Base-by-base conservation (phyloP, 78 protist species). In the Dictyostelium intermedium region DNA sequence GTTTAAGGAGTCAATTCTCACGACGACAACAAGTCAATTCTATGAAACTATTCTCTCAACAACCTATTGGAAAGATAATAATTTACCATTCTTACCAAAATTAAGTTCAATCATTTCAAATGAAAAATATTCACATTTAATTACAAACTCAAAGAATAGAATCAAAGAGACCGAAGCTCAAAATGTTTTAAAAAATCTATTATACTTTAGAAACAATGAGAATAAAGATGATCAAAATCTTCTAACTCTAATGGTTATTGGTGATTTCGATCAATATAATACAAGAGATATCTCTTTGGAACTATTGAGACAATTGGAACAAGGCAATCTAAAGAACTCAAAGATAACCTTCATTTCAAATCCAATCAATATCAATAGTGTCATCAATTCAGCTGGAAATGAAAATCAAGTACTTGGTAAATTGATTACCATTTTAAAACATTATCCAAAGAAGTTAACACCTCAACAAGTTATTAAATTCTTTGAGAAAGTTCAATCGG, bases 251-350 rank as follows among this genome's bases (percentile, higher is more conserved):
- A n/a, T 56, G 1, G 60, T 83, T 16, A 35, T 83, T 83, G 89
- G 89, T 83, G 89, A 83, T 41, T 83, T 83, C 72, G 61, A 83
- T 66, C 53, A 83, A 27, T 32, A 32, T 18, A 60, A 50, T 25
- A 82, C 87, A 1, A 32, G 37, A 32, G 43, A 82, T 60, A 18
- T 82, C 6, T 78, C 87, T 30, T 39, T 77, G 2, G 34, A 77
- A 41, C 11, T 77, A 20, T 77, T 77, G n/a, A 77, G 45, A 39
- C 23, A 43, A 77, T 23, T 66, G 5, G 34, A 66, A 1, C n/a
- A 66, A 13, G 74, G 74, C 0, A 10, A 27, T 11, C 27, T 72
- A 72, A 27, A 32, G 18, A 77, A 77, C 7, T 9, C 50, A 23
- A 77, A 47, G 41, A 5, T 41, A 20, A 34, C 82, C 39, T 77